Evolutionary conservation across 2,329 filamentous ascomycete species (phyloP).

Genomic region (Xylaria sp.): DNA sequence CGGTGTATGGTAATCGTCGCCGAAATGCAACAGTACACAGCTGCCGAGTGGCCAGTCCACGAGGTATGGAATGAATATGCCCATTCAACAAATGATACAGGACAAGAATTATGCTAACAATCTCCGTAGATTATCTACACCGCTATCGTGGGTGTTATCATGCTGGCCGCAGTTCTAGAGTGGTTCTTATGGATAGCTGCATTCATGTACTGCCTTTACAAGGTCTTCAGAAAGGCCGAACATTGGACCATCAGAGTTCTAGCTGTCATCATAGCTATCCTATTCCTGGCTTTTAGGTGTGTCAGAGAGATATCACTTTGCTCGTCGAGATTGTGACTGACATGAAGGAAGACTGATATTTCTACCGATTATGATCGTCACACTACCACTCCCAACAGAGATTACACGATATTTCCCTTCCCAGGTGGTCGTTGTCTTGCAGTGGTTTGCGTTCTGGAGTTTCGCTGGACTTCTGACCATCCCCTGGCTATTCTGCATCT

Average conservation of each 20-base stretch:
- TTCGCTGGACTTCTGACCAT: constrained; percentile 85
- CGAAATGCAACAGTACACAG: constrained; percentile 50
- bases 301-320: not conserved
- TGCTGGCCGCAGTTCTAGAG: constrained; percentile 85
- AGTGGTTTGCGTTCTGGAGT: constrained; percentile 96
- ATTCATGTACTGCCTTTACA: constrained; percentile 87
- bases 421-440: constrained; percentile 71
- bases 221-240: constrained; percentile 88
- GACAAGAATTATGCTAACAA: constrained; percentile 24
- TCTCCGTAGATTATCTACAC: constrained; percentile 78
- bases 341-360: constrained; percentile 70
- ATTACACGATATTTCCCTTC: constrained; percentile 76
- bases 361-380: constrained; percentile 92
- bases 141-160: constrained; percentile 77
- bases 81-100: not conserved
- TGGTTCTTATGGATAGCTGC: constrained; percentile 96
- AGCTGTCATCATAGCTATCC: constrained; percentile 73
- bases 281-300: constrained; percentile 80
- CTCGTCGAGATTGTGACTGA: constrained; percentile 21
- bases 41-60: constrained; percentile 56
- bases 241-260: constrained; percentile 82
- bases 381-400: constrained; percentile 77
- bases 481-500: constrained; percentile 92
- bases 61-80: constrained; percentile 46
- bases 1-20: constrained; percentile 4